Base-by-base conservation (phyloP, 805 yeast genomes). In the Starmerella floricola region DNA sequence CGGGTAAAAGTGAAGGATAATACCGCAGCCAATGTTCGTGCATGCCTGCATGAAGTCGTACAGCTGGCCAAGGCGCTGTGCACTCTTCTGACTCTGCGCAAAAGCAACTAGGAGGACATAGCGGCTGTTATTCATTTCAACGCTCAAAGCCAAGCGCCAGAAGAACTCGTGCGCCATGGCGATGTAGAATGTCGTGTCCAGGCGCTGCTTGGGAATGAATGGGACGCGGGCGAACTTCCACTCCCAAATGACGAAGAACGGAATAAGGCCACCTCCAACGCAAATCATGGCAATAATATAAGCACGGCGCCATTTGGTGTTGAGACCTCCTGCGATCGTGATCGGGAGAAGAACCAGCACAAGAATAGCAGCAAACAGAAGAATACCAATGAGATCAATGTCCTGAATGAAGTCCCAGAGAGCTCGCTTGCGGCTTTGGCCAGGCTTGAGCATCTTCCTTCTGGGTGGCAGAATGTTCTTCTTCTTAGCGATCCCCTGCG, bases 341-440 rank as follows among this genome's bases (percentile, higher is more conserved):
- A 82, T 65, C 20, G 93, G 88, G 15, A 76, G 74, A 42, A 82
- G 65, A 34, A 82, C 64, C 51, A 79, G 70, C 33, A 82, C 85
- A 16, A 81, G 62, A 2, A 68, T 65, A 17, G 71, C 70, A 38
- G 72, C 66, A 50, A 79, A 57, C 18, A 78, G 58, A 13, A 76
- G 50, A 28, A 77, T 60, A 36, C 91, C 93, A 42, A 77, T 57
- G 13, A 77, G 57, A 56, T 82, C 91, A 37, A 78, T 54, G 54
- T 71, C 70, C 80, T 80, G 74, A 59, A 74, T 75, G 17, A 60
- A 42, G 29, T 53, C 43, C 29, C 40, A 38, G 12, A 50, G 11
- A 37, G 50, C 50, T 8, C 40, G 27, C 20, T 31, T 4, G 18
- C 61, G 42, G 11, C 71, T 71, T 56, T 63, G 63, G 24, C 59